These are phyloP conservation scores for Jatropha multifida DNA, from an alignment of 441 rosid species.

Conservation along the genomic window DNA sequence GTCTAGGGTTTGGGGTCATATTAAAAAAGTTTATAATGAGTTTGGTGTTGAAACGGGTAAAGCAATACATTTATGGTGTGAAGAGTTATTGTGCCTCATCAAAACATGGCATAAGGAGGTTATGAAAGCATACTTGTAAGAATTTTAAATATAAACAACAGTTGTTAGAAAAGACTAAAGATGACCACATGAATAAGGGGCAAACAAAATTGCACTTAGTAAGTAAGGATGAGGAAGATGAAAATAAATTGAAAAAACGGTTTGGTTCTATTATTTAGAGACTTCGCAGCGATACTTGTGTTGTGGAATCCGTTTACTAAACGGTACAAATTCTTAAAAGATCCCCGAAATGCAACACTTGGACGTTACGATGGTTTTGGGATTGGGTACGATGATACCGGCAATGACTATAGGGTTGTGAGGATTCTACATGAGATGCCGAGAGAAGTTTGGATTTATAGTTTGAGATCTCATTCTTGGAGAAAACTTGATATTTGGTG, in stretches of 20 bases:
- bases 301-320: not conserved
- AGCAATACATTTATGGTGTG: no score
- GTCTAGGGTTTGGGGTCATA: no score
- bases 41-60: no score
- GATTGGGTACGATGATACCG: not conserved
- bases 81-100: no score
- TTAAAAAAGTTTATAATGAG: no score
- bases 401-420: not conserved
- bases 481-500: not conserved
- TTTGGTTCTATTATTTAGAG: not conserved
- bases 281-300: not conserved
- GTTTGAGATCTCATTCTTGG: not conserved
- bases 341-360: not conserved
- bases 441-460: not conserved
- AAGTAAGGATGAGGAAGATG: no score
- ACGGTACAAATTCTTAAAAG: not conserved
- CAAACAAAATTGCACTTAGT: no score
- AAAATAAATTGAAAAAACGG: not conserved
- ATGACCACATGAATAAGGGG: no score
- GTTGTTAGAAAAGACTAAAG: no score
- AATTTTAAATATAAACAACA: no score
- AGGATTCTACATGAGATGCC: not conserved
- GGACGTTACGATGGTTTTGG: not conserved
- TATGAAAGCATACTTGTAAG: no score
- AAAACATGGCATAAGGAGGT: no score